phyloP scores from a whole-genome alignment of 2,329 filamentous ascomycete genomes.

The Diaporthe ilicicola region DNA sequence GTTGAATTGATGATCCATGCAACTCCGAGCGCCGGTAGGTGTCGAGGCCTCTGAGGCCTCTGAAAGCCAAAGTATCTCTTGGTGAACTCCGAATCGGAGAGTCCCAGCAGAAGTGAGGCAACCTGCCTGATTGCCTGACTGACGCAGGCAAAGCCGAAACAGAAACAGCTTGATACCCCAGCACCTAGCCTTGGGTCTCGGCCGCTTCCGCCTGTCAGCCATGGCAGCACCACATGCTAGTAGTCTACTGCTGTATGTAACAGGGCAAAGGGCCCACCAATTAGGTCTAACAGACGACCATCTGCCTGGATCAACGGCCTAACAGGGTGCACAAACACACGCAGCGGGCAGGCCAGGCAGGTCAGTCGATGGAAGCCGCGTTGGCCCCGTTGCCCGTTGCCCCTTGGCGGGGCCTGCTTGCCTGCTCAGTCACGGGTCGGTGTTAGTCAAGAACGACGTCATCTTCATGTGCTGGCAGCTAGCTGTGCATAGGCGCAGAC shows the following conservation, averaged over 20 bases:
- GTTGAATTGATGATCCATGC: neutral
- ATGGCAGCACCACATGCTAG: neutral
- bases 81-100: constrained; percentile 3
- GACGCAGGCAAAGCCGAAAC: constrained; percentile 20
- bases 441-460: constrained; percentile 31
- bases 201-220: constrained; percentile 14
- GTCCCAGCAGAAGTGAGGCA: constrained; percentile 27
- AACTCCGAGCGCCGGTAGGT: neutral
- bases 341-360: neutral
- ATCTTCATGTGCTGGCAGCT: constrained; percentile 29
- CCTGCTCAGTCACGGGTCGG: constrained; percentile 19
- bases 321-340: neutral
- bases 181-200: constrained; percentile 6
- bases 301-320: neutral
- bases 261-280: neutral
- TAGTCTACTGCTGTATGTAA: too few relatives aligned
- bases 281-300: neutral
- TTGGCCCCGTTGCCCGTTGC: too few relatives aligned
- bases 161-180: constrained; percentile 17
- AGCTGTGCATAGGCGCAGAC: neutral
- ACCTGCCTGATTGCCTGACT: constrained; percentile 15
- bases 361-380: constrained; percentile 19
- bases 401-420: constrained; percentile 4
- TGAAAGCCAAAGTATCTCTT: neutral
- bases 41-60: constrained; percentile 19